Conservation (phyloP, 306 rosid species). For the Citrullus colocynthis region DNA sequence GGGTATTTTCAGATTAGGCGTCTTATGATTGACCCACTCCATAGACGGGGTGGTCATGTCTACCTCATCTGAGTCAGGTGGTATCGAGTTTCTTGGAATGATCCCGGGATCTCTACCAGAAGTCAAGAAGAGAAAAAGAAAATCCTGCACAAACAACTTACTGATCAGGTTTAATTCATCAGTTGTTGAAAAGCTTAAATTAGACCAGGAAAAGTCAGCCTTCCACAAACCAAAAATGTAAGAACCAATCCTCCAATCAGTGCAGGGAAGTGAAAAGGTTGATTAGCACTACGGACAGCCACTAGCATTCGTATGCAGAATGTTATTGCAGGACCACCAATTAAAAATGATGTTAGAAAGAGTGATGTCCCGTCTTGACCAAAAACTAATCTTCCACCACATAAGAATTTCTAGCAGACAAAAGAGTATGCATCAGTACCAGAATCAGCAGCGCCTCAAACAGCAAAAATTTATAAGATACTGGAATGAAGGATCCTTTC, state of each 20-base stretch:
- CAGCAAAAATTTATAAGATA: neutral
- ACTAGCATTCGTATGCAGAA: conserved; percentile 61
- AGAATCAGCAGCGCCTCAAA: neutral
- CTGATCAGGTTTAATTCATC: conserved; percentile 2
- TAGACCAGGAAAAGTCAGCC: conserved; percentile 9
- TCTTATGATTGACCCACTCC: conserved; percentile 49
- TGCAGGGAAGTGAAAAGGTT: conserved; percentile 30
- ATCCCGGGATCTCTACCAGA: conserved; percentile 93
- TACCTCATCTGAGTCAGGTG: conserved; percentile 45
- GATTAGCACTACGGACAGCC: conserved; percentile 17
- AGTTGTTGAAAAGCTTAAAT: conserved; percentile 4
- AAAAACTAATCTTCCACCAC: conserved; percentile 73
- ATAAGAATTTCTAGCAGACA: conserved; percentile 61
- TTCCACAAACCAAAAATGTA: conserved; percentile 74
- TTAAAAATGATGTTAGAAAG: conserved; percentile 47
- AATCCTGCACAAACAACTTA: conserved; percentile 45
- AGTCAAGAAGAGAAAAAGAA: conserved; percentile 69
- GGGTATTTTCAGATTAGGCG: conserved; percentile 42
- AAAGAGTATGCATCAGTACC: neutral
- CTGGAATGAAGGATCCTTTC: neutral
- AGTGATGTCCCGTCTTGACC: conserved; percentile 73
- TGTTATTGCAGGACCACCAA: conserved; percentile 75
- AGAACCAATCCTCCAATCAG: conserved; percentile 49
- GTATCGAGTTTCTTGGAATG: conserved; percentile 53
- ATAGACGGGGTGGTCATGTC: conserved; percentile 26